Evolutionary conservation across 2,329 filamentous ascomycete species (phyloP).

Genomic region (Beauveria pseudobassiana): DNA sequence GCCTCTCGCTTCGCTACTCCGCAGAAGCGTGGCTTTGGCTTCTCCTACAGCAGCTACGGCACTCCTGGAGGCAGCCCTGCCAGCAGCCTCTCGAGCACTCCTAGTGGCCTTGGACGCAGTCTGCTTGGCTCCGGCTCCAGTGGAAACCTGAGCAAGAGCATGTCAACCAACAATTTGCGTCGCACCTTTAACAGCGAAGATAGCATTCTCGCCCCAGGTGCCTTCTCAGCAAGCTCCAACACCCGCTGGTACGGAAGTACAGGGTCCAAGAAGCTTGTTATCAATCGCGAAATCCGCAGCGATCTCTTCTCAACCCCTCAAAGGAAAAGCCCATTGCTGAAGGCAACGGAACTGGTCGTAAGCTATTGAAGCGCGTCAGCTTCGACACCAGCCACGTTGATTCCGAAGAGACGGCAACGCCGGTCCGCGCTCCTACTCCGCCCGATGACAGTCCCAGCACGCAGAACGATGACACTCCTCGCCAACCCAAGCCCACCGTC

Average conservation of each 20-base stretch:
- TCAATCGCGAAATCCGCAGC: conserved; percentile 78
- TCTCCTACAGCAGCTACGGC: conserved; percentile 87
- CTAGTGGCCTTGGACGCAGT: conserved; percentile 59
- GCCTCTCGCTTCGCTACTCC: conserved; percentile 75
- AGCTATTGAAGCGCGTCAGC: conserved; percentile 79
- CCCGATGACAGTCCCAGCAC: conserved; percentile 24
- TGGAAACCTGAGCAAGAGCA: conserved; percentile 73
- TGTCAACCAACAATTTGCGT: conserved; percentile 80
- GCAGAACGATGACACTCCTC: conserved; percentile 30
- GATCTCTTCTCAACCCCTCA: conserved; percentile 58
- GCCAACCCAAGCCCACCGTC: conserved; percentile 46
- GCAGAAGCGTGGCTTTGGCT: conserved; percentile 81
- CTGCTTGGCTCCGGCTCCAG: conserved; percentile 59
- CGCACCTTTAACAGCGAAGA: conserved; percentile 76
- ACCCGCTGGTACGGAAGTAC: conserved; percentile 59
- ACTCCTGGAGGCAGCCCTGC: conserved; percentile 66
- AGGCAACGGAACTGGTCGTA: conserved; percentile 35
- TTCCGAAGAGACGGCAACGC: conserved; percentile 24
- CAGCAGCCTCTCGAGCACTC: conserved; percentile 59
- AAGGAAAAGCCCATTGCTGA: conserved; percentile 38
- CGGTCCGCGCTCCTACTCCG: conserved; percentile 29
- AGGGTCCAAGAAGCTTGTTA: conserved; percentile 81
- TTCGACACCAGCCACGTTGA: conserved; percentile 63
- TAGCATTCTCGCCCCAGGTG: conserved; percentile 77
- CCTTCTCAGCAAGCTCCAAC: conserved; percentile 64